A percentile compares a stretch with the other conserved stretches of the same genome.
Evolutionary conservation across 192 early-diverging fungal genomes (phyloP).

Genomic region (Allomyces macrogynus): DNA sequence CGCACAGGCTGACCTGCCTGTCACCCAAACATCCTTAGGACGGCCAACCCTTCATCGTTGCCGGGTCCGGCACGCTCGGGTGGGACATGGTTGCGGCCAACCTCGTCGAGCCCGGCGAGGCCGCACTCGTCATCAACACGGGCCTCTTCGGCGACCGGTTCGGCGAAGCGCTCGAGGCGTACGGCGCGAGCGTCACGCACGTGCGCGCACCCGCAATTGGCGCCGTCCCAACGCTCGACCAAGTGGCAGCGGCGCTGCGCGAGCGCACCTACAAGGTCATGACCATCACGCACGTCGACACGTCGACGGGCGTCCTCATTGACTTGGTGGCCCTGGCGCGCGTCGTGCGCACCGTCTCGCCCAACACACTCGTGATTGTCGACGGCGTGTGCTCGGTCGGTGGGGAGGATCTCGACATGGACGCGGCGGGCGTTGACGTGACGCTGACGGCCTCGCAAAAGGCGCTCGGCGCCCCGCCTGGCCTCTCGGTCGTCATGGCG

Average conservation of each 20-base stretch:
- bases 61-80: conserved; percentile 90
- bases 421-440: conserved; percentile 80
- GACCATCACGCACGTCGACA: conserved; percentile 90
- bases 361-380: conserved; percentile 70
- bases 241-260: conserved; percentile 42
- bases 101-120: conserved; percentile 68
- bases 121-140: conserved; percentile 70
- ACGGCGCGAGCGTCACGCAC: conserved; percentile 69
- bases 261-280: conserved; percentile 50
- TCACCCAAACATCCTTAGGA: conserved; percentile 4
- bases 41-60: conserved; percentile 82
- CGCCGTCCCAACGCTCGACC: conserved; percentile 38
- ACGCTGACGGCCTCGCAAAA: conserved; percentile 88
- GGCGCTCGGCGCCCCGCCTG: conserved; percentile 83
- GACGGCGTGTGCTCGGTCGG: conserved; percentile 94
- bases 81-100: conserved; percentile 94
- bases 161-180: conserved; percentile 69
- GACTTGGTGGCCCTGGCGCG: conserved; percentile 58
- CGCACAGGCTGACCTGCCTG: neutral
- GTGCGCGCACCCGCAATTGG: conserved; percentile 49
- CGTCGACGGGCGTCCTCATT: conserved; percentile 75
- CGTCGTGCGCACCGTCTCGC: conserved; percentile 51
- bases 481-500: conserved; percentile 70
- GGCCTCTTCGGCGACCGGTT: conserved; percentile 95
- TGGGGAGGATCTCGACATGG: conserved; percentile 76